phyloP scores from a whole-genome alignment of 257 asterid genomes.

The Solanum chilense region DNA sequence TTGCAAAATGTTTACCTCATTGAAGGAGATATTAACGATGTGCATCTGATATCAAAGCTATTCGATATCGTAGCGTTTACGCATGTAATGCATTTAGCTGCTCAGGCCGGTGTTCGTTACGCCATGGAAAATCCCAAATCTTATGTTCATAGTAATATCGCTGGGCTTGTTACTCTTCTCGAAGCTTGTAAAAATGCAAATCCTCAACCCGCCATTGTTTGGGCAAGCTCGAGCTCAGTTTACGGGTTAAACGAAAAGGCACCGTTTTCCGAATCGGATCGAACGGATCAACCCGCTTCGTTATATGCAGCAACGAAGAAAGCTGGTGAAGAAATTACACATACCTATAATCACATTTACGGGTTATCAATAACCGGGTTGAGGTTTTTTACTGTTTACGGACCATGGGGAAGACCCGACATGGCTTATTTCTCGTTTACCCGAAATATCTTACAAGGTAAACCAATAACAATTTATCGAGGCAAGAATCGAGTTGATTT shows the following conservation, averaged over 20 bases:
- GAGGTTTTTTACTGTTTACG: conserved; percentile 10
- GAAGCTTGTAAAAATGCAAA: conserved; percentile 7
- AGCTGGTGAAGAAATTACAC: conserved; percentile 14
- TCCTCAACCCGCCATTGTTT: conserved; percentile 8
- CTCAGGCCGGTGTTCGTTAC: conserved; percentile 14
- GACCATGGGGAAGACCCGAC: conserved; percentile 21
- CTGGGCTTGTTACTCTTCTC: conserved; percentile 8
- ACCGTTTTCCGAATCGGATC: conserved; percentile 8
- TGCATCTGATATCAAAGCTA: neutral
- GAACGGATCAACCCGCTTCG: conserved; percentile 11
- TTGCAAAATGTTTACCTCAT: neutral
- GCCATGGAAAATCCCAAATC: conserved; percentile 13
- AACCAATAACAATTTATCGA: conserved; percentile 4
- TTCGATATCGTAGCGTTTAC: conserved; percentile 12
- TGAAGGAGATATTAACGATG: conserved; percentile 8
- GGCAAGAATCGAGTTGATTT: conserved; percentile 8
- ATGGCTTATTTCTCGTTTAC: conserved; percentile 12
- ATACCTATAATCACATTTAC: conserved; percentile 10
- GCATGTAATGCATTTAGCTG: conserved; percentile 13
- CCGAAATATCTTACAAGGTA: conserved; percentile 6
- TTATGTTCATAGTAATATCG: conserved; percentile 11
- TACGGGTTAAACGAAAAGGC: conserved; percentile 9
- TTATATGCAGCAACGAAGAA: conserved; percentile 10
- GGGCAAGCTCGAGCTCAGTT: conserved; percentile 16
- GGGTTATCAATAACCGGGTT: conserved; percentile 13